A percentile compares a stretch with the other conserved stretches of the same genome.
Conservation (phyloP, 2,329 filamentous ascomycete species). For the Cordyceps militaris region DNA sequence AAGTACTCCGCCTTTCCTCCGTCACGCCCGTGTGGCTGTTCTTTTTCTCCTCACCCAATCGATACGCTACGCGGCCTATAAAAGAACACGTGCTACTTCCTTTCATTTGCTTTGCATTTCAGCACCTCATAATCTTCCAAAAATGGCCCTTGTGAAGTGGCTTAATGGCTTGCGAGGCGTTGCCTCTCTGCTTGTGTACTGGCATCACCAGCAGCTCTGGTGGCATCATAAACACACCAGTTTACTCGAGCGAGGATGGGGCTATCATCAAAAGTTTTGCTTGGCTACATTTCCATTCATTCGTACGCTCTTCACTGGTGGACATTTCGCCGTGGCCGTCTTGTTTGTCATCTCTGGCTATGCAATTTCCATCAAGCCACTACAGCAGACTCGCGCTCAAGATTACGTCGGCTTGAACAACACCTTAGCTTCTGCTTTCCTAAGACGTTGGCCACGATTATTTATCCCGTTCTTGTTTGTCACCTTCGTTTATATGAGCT, state of each 20-base stretch:
- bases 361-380: conserved; percentile 44
- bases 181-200: conserved; percentile 59
- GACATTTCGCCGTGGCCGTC: conserved; percentile 51
- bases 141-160: too few relatives aligned
- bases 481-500: conserved; percentile 42
- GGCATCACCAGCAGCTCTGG: conserved; percentile 55
- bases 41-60: too few relatives aligned
- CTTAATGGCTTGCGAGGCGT: conserved; percentile 59
- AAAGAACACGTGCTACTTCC: too few relatives aligned
- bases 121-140: too few relatives aligned
- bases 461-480: conserved; percentile 47
- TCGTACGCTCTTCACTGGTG: conserved; percentile 53
- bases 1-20: too few relatives aligned
- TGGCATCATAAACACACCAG: conserved; percentile 37
- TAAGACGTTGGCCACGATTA: conserved; percentile 43
- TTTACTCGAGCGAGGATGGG: conserved; percentile 47
- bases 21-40: too few relatives aligned
- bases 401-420: conserved; percentile 36
- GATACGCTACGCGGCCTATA: too few relatives aligned
- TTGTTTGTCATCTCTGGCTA: conserved; percentile 55
- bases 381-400: conserved; percentile 38
- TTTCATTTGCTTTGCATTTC: too few relatives aligned
- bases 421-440: conserved; percentile 39
- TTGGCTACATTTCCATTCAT: conserved; percentile 49
- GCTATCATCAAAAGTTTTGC: conserved; percentile 41